Conservation (phyloP, 768 basidiomycete species). For the Boletellus sp. region DNA sequence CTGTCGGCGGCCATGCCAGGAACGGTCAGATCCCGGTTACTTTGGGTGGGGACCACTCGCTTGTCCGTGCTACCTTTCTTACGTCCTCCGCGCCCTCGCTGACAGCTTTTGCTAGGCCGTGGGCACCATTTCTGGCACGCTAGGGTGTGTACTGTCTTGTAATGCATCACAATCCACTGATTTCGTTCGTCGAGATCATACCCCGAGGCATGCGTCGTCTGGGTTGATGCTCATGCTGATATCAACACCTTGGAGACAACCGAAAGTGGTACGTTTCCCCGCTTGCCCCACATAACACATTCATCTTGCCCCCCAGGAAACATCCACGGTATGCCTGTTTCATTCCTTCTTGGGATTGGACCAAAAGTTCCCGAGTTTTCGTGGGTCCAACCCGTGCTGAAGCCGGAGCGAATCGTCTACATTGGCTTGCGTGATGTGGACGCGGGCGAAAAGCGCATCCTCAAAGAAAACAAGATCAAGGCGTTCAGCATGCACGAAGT, state of each 20-base stretch:
- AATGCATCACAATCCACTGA: conserved; percentile 1
- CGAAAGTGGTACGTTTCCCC: conserved; percentile 50
- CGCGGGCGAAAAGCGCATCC: conserved; percentile 79
- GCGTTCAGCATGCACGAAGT: conserved; percentile 92
- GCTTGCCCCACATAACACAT: neutral
- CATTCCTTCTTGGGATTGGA: conserved; percentile 71
- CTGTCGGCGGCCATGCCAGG: conserved; percentile 70
- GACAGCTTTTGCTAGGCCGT: conserved; percentile 50
- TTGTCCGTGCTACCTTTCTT: conserved; percentile 47
- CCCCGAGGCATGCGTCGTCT: conserved; percentile 83
- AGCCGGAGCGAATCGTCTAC: conserved; percentile 81
- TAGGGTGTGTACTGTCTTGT: conserved; percentile 47
- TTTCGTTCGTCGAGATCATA: conserved; percentile 45
- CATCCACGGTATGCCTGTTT: conserved; percentile 97
- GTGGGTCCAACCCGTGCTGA: conserved; percentile 65
- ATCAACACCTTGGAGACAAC: conserved; percentile 90
- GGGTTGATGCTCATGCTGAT: conserved; percentile 97
- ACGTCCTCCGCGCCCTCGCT: conserved; percentile 4
- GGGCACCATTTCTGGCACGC: conserved; percentile 91
- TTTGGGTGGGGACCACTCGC: conserved; percentile 93
- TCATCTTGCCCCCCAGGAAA: conserved; percentile 55
- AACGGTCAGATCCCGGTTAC: conserved; percentile 85
- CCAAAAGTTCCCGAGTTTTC: conserved; percentile 40
- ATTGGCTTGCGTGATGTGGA: conserved; percentile 96
- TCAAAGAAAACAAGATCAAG: conserved; percentile 77